phyloP scores from a whole-genome alignment of 1,284 basidiomycete genomes.

The Heterobasidion irregulare region DNA sequence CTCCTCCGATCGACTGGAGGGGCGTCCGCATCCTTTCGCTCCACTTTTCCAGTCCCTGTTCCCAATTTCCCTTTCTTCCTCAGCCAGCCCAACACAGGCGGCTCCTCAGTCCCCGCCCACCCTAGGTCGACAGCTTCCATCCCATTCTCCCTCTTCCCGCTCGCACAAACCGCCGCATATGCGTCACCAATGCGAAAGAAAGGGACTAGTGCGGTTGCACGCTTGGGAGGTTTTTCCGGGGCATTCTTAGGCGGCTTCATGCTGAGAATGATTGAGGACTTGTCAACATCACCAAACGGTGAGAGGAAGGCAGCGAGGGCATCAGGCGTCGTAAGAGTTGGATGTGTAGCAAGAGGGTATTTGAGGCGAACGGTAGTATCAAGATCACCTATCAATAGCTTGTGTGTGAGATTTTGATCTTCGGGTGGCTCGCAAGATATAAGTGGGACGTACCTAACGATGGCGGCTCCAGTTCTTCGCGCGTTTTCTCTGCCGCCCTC shows the following conservation, averaged over 20 bases:
- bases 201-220: slow-evolving; percentile 61
- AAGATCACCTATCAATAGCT: slow-evolving; percentile 35
- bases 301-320: slow-evolving; percentile 44
- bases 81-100: slow-evolving; percentile 68
- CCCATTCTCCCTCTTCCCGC: slow-evolving; percentile 34
- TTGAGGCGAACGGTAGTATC: slow-evolving; percentile 72
- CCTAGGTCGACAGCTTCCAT: slow-evolving; percentile 37
- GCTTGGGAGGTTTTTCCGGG: slow-evolving; percentile 44
- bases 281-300: slow-evolving; percentile 56
- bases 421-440: slow-evolving; percentile 8
- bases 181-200: slow-evolving; percentile 69
- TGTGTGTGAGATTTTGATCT: too few species aligned
- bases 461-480: slow-evolving; percentile 39
- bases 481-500: slow-evolving; percentile 26
- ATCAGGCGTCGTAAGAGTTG: slow-evolving; percentile 41
- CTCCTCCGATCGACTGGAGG: not conserved
- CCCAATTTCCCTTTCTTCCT: slow-evolving; percentile 61
- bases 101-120: slow-evolving; percentile 57
- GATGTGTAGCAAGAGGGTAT: slow-evolving; percentile 49
- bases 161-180: slow-evolving; percentile 62
- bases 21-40: not conserved
- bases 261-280: slow-evolving; percentile 54
- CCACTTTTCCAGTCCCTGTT: not conserved
- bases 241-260: slow-evolving; percentile 52
- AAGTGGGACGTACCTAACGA: slow-evolving; percentile 33